Conservation (phyloP, 2,329 filamentous ascomycete genomes). For the Hypoxylon sp. region DNA sequence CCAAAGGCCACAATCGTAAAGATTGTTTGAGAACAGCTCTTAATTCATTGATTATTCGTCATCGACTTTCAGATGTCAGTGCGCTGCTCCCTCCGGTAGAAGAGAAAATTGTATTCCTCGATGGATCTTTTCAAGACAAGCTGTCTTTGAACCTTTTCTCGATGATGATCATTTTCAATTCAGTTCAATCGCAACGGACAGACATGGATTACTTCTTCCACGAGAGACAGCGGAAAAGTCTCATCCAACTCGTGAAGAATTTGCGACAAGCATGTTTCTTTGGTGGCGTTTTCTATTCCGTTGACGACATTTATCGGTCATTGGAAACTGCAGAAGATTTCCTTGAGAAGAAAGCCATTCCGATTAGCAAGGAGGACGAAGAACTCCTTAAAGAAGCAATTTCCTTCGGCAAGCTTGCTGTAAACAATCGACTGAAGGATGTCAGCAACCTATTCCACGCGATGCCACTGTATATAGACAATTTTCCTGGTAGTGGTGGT, state of each 20-base stretch:
- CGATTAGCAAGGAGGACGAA: conserved; percentile 72
- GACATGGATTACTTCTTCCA: conserved; percentile 94
- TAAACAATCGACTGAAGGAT: conserved; percentile 72
- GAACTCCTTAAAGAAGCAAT: conserved; percentile 73
- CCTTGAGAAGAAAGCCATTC: conserved; percentile 70
- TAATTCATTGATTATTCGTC: conserved; percentile 85
- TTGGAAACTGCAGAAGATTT: conserved; percentile 78
- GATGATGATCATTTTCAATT: conserved; percentile 86
- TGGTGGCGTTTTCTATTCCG: conserved; percentile 80
- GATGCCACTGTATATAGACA: conserved; percentile 78
- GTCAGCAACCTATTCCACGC: conserved; percentile 80
- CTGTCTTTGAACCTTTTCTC: conserved; percentile 87
- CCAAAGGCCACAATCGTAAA: conserved; percentile 67
- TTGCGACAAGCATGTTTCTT: conserved; percentile 88
- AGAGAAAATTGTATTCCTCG: conserved; percentile 78
- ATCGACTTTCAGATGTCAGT: conserved; percentile 78
- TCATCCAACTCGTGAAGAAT: conserved; percentile 80
- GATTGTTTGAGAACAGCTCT: conserved; percentile 77
- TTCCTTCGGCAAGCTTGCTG: conserved; percentile 70
- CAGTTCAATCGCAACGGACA: conserved; percentile 85
- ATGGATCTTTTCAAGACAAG: conserved; percentile 88
- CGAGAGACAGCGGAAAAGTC: conserved; percentile 74
- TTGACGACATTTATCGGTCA: conserved; percentile 71
- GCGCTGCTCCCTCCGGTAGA: conserved; percentile 77
- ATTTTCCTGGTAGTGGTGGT: conserved; percentile 73